Evolutionary conservation across 169 alveolate genomes (phyloP), one percentile per base, ranked within the genome.

Genomic region (Plasmodium sp.): DNA sequence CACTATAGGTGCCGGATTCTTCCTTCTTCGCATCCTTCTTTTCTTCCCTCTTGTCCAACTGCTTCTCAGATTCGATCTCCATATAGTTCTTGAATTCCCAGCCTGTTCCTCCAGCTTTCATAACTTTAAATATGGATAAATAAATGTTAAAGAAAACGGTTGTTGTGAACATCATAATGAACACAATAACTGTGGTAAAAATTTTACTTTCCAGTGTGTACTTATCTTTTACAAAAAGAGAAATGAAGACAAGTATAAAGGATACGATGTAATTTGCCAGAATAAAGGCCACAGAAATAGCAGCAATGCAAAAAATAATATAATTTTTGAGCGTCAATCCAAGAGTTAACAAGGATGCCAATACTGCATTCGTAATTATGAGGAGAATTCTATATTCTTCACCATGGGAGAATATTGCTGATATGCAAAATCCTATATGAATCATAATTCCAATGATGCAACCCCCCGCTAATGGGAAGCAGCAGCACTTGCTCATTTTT

Each of bases 31-130:
- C 56, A 34, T 27, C 4, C 22, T 67, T 36, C 34, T 75, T 72
- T 54, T 75, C 71, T 10, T n/a, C 71, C n/a, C 34, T 74, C 33
- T 45, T 84, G 56, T 45, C 75, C 27, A 36, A 9, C 39, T 62
- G 33, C 41, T 71, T 71, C 27, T 86, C 58, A 5, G 58, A 54
- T 33, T 79, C 67, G 39, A 51, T 67, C 43, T 75, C 80, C 85
- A 51, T 62, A 85, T 86, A 86, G 43, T 58, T 86, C 72, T 86
- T 86, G 81, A 33, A 75, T 86, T 86, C 93, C 86, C 93, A 75
- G 62, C 93, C 93, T 71, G 93, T 75, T 54, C 86, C 93, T 16
- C 93, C 93, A 22, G 77, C 81, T 86, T 51, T 75, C 16, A 86
- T 12, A 86, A 86, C 86, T 54, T 41, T 75, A 36, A 31, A 18